A percentile compares a stretch with the other conserved stretches of the same genome.
These are phyloP conservation scores for Lineolata rhizophorae DNA, from an alignment of 495 filamentous ascomycete species.

Conservation along the genomic window DNA sequence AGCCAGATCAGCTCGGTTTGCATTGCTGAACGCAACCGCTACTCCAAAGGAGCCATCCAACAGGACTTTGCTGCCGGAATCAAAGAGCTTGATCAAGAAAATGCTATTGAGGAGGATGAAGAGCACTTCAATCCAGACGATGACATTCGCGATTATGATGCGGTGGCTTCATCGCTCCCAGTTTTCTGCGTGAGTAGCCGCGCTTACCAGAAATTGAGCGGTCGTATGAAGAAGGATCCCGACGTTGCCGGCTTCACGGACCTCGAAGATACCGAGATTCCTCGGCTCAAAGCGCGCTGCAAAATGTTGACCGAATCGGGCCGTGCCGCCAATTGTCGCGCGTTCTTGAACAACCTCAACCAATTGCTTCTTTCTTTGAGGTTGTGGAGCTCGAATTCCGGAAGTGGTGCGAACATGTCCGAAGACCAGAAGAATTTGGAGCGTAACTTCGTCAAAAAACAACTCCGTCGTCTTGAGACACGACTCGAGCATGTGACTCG, in stretches of 20 bases:
- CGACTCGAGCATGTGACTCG: conserved; percentile 20
- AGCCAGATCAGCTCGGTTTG: conserved; percentile 23
- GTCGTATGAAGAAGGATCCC: conserved; percentile 26
- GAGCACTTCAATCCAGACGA: conserved; percentile 23
- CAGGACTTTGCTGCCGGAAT: conserved; percentile 34
- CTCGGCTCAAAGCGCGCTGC: conserved; percentile 32
- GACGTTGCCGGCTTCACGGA: conserved; percentile 24
- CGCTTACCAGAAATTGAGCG: conserved; percentile 36
- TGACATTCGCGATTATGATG: conserved; percentile 30
- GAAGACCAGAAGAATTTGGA: conserved; percentile 19
- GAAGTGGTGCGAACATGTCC: conserved; percentile 20
- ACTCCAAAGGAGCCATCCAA: conserved; percentile 27
- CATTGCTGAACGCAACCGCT: conserved; percentile 31
- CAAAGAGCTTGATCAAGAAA: conserved; percentile 27
- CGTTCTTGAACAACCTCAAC: conserved; percentile 26
- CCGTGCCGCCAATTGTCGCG: conserved; percentile 18
- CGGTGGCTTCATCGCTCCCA: conserved; percentile 27
- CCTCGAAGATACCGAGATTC: conserved; percentile 29
- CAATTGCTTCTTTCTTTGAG: conserved; percentile 28
- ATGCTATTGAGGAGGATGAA: conserved; percentile 22
- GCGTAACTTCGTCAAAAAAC: too few species aligned
- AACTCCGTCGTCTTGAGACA: conserved; percentile 19
- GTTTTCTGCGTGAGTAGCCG: conserved; percentile 40
- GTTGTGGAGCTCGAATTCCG: conserved; percentile 28
- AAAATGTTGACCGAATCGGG: conserved; percentile 27